Evolutionary conservation across 805 yeast species (phyloP).

Genomic region (Metschnikowia santaceciliae): DNA sequence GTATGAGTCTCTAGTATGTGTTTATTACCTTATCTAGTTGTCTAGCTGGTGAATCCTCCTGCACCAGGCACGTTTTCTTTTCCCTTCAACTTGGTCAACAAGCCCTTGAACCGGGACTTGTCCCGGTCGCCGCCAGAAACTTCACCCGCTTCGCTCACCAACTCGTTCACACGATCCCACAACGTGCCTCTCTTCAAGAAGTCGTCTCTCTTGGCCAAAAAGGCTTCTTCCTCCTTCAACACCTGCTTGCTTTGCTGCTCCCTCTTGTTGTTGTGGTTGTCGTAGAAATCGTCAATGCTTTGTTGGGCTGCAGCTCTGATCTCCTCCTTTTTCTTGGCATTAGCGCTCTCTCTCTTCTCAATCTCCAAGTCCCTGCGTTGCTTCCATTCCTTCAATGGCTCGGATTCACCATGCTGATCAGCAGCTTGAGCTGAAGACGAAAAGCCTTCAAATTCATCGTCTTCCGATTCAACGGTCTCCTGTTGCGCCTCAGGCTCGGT

Average conservation of each 20-base stretch:
- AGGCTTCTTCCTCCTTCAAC: conserved; percentile 64
- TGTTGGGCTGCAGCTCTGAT: conserved; percentile 73
- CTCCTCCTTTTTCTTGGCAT: conserved; percentile 58
- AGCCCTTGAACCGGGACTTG: conserved; percentile 65
- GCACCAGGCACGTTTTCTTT: conserved; percentile 76
- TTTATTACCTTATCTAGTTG: not conserved
- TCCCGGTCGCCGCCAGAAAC: conserved; percentile 49
- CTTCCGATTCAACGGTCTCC: conserved; percentile 39
- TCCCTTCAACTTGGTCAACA: conserved; percentile 61
- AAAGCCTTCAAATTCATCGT: conserved; percentile 19
- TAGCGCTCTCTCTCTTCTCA: conserved; percentile 70
- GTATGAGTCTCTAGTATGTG: not conserved
- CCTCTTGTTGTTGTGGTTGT: conserved; percentile 80
- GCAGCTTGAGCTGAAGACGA: conserved; percentile 15
- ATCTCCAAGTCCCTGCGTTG: conserved; percentile 77
- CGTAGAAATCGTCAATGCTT: conserved; percentile 88
- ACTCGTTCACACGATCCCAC: conserved; percentile 58
- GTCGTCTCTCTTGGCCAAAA: conserved; percentile 68
- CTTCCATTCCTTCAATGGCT: conserved; percentile 65
- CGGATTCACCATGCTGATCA: conserved; percentile 44
- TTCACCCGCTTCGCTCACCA: conserved; percentile 45
- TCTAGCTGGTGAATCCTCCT: conserved; percentile 44
- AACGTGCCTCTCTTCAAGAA: conserved; percentile 43
- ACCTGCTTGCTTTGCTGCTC: conserved; percentile 64
- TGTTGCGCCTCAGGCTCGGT: conserved; percentile 12